Base-by-base conservation (phyloP, 306 rosid genomes). In the Vigna angularis region DNA sequence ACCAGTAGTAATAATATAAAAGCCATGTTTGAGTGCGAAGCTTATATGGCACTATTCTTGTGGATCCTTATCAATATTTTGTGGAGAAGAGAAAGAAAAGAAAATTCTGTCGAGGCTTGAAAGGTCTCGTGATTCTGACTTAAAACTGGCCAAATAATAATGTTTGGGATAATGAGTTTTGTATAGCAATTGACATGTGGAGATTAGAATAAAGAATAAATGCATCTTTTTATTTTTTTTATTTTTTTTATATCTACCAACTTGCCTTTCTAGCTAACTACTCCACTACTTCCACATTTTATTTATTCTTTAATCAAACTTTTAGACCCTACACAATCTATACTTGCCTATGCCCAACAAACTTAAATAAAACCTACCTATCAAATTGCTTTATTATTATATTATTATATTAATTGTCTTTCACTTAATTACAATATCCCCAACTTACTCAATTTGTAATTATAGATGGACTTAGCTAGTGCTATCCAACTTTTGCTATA, bases 271-370 rank as follows among this genome's bases (percentile, higher is more conserved):
- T 70, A 44, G 0, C 48, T 45, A 45, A 10, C 49, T 3, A 48
- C 51, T 81, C 76, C 58, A 74, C 49, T 67, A 55, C 63, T 80
- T 32, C 18, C 42, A 42, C 13, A 9, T 42, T 73, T 61, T 22
- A 15, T 32, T 36, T 40, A 69, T 40, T 69, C 44, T 47, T 26
- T n/a, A 38, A 24, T 28, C 15, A 34, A 75, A 61, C 32, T 28
- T 75, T 75, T 59, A 36, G 77, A 81, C 71, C 61, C 50, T n/a
- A 70, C 62, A 70, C 53, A 69, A 70, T 82, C 85, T 70, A 40
- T 45, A 15, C 47, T 20, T 59, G n/a, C 0, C 38, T 73, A 75
- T 59, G 73, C 76, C 4, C 55, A 70, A 51, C 76, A 40, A 69
- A 38, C 34, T 47, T 45, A 3, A 44, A 67, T 45, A 3, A 44